Conservation (phyloP, 208 protist species). For the Trichomonas vaginalis region DNA sequence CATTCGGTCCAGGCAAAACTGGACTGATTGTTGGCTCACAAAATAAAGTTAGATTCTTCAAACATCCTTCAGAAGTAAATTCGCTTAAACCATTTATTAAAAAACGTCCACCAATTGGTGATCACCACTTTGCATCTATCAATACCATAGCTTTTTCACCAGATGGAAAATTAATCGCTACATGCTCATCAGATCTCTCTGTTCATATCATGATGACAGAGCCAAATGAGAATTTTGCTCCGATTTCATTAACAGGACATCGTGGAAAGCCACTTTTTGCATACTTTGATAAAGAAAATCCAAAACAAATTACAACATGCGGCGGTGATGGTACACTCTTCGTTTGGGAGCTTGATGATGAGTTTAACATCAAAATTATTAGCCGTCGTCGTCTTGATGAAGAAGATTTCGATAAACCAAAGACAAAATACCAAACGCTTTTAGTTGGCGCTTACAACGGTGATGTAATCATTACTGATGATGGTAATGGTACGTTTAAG, state of each 20-base stretch:
- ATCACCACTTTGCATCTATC: neutral
- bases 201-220: constrained; percentile 1
- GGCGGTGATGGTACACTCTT: neutral
- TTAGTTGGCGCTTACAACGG: neutral
- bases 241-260: neutral
- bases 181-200: neutral
- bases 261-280: neutral
- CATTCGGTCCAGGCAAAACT: neutral
- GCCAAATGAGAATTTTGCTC: neutral
- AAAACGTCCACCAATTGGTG: neutral
- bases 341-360: neutral
- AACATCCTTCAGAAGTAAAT: neutral
- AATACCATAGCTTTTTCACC: neutral
- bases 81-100: neutral
- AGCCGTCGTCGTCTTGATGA: neutral
- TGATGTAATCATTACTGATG: neutral
- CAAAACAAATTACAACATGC: neutral
- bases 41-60: neutral
- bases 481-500: neutral
- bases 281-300: neutral
- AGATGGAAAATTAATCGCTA: neutral
- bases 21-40: neutral
- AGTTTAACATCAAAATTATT: neutral
- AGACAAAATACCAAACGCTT: neutral
- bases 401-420: neutral